A percentile compares a stretch with the other conserved stretches of the same genome.
phyloP scores from a whole-genome alignment of 495 filamentous ascomycete species.

The Aspergillus sparsus region DNA sequence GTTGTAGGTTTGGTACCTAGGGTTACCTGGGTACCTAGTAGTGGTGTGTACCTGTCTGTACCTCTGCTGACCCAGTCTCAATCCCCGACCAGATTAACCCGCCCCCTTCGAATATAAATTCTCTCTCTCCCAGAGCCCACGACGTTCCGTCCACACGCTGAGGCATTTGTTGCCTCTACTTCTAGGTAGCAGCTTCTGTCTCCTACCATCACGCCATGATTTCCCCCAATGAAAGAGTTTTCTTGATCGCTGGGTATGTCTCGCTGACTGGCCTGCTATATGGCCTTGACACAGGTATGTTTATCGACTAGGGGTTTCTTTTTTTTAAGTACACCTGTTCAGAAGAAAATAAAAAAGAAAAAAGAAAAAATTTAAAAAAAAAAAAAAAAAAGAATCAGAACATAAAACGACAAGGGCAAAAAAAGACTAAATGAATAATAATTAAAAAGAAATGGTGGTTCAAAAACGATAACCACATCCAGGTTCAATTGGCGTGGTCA shows the following conservation, averaged over 20 bases:
- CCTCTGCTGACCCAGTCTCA: no score
- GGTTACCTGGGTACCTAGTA: no score
- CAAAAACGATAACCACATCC: neutral
- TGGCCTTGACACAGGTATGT: slow-evolving; percentile 21
- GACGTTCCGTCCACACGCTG: neutral
- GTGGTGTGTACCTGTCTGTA: no score
- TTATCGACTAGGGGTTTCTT: neutral
- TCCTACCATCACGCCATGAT: neutral
- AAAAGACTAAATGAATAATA: neutral
- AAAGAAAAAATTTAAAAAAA: no score
- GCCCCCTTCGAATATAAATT: slow-evolving; percentile 3
- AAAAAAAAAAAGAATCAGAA: no score
- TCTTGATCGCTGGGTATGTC: slow-evolving; percentile 19
- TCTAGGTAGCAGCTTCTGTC: neutral
- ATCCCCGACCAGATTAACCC: no score
- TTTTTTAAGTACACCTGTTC: neutral
- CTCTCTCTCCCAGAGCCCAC: neutral
- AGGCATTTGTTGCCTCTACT: neutral
- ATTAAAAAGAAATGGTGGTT: neutral
- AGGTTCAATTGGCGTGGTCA: slow-evolving; percentile 19
- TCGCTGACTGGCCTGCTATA: slow-evolving; percentile 21
- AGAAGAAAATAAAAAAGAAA: no score
- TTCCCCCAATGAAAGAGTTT: slow-evolving; percentile 11
- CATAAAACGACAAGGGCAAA: no score
- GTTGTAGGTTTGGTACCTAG: no score